A percentile compares a stretch with the other conserved stretches of the same genome.
phyloP scores from a whole-genome alignment of 1,284 basidiomycete species.

The Cerrena zonata region DNA sequence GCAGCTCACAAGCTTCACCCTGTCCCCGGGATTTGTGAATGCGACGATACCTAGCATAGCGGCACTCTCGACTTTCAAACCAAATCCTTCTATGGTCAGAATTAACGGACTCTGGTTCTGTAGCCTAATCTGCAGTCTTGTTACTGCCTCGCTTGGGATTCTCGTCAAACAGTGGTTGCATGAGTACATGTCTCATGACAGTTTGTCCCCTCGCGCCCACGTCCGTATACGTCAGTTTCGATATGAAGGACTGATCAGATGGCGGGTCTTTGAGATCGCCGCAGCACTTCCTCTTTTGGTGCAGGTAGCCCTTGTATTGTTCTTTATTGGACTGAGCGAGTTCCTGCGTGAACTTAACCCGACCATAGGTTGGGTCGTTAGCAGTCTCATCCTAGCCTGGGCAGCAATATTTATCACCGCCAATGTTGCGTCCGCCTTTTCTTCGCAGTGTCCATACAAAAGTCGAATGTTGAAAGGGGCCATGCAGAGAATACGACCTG shows the following conservation, averaged over 20 bases:
- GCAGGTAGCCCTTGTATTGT: slow-evolving; percentile 25
- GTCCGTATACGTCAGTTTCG: slow-evolving; percentile 20
- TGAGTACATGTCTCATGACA: slow-evolving; percentile 11
- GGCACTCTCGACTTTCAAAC: not conserved
- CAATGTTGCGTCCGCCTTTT: slow-evolving; percentile 7
- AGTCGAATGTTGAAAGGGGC: not conserved
- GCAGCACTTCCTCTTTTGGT: slow-evolving; percentile 25
- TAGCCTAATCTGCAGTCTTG: slow-evolving; percentile 15
- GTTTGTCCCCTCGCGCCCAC: slow-evolving; percentile 2
- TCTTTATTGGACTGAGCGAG: slow-evolving; percentile 22
- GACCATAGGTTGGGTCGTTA: slow-evolving; percentile 8
- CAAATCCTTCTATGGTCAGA: slow-evolving; percentile 6
- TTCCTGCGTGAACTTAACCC: slow-evolving; percentile 10
- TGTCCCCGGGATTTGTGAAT: slow-evolving; percentile 7
- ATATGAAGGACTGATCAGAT: slow-evolving; percentile 23
- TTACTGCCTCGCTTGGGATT: slow-evolving; percentile 15
- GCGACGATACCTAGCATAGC: slow-evolving; percentile 3
- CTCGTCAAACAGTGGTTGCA: slow-evolving; percentile 15
- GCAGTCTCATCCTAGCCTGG: slow-evolving; percentile 5
- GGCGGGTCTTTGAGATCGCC: slow-evolving; percentile 25
- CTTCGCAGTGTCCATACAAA: slow-evolving; percentile 14
- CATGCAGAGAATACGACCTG: not conserved
- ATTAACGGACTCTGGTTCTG: slow-evolving; percentile 13
- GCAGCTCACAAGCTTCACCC: slow-evolving; percentile 7
- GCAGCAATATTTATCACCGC: slow-evolving; percentile 2